Conservation (phyloP, 2,329 filamentous ascomycete species). For the Phaeosphaeria sp. region DNA sequence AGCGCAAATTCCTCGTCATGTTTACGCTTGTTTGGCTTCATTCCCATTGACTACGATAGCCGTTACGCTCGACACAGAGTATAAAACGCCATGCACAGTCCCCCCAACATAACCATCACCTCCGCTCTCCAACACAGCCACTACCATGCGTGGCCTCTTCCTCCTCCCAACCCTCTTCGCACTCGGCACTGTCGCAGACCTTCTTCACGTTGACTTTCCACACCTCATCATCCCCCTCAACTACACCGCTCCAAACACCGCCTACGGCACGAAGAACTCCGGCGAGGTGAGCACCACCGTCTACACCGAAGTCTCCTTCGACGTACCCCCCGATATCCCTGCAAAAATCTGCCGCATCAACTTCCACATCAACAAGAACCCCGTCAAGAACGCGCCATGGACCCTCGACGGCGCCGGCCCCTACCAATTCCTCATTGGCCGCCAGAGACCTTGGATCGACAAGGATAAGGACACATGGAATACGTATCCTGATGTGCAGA, state of each 20-base stretch:
- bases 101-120: background rate
- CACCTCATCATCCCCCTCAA: conserved; percentile 45
- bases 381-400: conserved; percentile 25
- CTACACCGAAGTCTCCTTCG: conserved; percentile 40
- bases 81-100: conserved; percentile 8
- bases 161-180: conserved; percentile 28
- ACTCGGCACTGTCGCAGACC: conserved; percentile 12
- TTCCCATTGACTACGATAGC: background rate
- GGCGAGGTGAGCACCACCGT: conserved; percentile 8
- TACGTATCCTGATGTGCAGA: conserved; percentile 20
- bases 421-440: conserved; percentile 34
- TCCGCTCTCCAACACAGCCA: background rate
- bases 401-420: conserved; percentile 23
- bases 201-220: conserved; percentile 33
- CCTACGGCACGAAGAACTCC: conserved; percentile 27
- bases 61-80: background rate
- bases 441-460: conserved; percentile 28
- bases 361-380: conserved; percentile 32
- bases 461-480: conserved; percentile 39
- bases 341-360: conserved; percentile 32
- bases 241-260: conserved; percentile 19
- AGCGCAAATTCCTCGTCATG: conserved; percentile 10
- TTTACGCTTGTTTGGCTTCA: background rate
- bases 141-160: conserved; percentile 30
- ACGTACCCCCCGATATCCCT: conserved; percentile 30